Conservation (phyloP, 352 stramenopile species). For the Pythium utonaiense region DNA sequence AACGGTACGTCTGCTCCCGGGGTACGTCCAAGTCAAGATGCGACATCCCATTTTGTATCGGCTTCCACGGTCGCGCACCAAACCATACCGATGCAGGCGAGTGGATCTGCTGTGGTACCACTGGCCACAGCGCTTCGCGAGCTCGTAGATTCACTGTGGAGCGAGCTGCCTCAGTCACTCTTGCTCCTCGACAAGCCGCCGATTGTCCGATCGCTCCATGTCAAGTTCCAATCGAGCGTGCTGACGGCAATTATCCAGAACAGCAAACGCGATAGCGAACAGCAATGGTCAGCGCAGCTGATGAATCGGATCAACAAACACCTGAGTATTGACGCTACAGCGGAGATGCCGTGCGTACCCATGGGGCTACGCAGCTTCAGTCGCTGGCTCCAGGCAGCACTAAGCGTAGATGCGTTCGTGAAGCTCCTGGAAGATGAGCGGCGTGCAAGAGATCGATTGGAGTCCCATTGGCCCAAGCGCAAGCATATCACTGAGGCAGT, state of each 20-base stretch:
- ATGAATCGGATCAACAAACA: conserved; percentile 3
- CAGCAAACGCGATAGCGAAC: conserved; percentile 29
- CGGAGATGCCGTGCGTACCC: background rate
- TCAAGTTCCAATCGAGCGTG: conserved; percentile 17
- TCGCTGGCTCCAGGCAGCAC: conserved; percentile 17
- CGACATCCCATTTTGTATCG: conserved; percentile 3
- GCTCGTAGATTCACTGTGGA: conserved; percentile 15
- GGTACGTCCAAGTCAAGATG: background rate
- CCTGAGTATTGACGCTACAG: background rate
- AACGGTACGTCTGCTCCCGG: too few relatives aligned
- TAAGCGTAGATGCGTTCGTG: conserved; percentile 14
- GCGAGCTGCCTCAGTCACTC: conserved; percentile 18
- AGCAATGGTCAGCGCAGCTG: conserved; percentile 26
- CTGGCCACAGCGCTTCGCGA: conserved; percentile 4
- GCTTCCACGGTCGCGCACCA: too few relatives aligned
- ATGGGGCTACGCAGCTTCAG: background rate
- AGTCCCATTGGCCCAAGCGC: conserved; percentile 5
- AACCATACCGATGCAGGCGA: too few relatives aligned
- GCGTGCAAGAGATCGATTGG: conserved; percentile 6
- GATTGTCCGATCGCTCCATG: conserved; percentile 15
- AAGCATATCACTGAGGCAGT: background rate
- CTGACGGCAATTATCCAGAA: conserved; percentile 26
- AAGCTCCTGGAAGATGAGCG: conserved; percentile 16
- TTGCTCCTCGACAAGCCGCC: conserved; percentile 11
- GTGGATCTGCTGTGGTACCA: too few relatives aligned